These are phyloP conservation scores for Paecilomyces dactylethromorphus DNA, from an alignment of 2,329 filamentous ascomycete genomes.

Conservation along the genomic window DNA sequence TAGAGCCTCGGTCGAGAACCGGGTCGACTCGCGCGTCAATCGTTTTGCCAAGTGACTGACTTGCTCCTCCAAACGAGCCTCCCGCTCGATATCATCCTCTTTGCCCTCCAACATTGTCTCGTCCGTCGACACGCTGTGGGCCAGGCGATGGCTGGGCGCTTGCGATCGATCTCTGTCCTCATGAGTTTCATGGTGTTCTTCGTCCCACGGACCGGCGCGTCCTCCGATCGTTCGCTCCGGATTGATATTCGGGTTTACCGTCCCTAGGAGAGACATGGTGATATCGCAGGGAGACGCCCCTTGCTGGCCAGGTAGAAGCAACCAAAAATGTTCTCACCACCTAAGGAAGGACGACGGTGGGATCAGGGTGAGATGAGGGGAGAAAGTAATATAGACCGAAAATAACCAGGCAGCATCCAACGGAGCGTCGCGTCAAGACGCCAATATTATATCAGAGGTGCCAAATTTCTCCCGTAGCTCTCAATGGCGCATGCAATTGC, in stretches of 20 bases:
- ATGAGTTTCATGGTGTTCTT: constrained; percentile 10
- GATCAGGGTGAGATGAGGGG: not conserved
- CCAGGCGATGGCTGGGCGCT: not conserved
- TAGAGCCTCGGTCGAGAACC: constrained; percentile 16
- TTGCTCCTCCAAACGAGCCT: constrained; percentile 19
- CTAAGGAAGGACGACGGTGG: not conserved
- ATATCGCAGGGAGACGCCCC: not conserved
- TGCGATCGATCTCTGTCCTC: not conserved
- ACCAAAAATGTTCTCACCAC: not conserved
- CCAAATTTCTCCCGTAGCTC: not conserved
- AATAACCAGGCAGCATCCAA: not conserved
- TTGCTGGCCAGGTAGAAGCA: not conserved
- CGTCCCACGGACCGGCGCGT: constrained; percentile 2
- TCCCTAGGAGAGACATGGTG: constrained; percentile 29
- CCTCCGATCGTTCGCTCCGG: not conserved
- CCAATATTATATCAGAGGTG: no score
- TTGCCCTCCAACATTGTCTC: not conserved
- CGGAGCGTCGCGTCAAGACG: not conserved
- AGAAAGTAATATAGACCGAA: not conserved
- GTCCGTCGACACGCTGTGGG: not conserved
- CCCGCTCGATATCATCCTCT: constrained; percentile 8
- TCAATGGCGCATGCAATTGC: not conserved
- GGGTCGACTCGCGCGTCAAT: constrained; percentile 30
- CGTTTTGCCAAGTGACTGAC: constrained; percentile 27
- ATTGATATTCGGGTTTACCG: constrained; percentile 21